phyloP scores from a whole-genome alignment of 2,329 filamentous ascomycete species.

The Alternaria panax region DNA sequence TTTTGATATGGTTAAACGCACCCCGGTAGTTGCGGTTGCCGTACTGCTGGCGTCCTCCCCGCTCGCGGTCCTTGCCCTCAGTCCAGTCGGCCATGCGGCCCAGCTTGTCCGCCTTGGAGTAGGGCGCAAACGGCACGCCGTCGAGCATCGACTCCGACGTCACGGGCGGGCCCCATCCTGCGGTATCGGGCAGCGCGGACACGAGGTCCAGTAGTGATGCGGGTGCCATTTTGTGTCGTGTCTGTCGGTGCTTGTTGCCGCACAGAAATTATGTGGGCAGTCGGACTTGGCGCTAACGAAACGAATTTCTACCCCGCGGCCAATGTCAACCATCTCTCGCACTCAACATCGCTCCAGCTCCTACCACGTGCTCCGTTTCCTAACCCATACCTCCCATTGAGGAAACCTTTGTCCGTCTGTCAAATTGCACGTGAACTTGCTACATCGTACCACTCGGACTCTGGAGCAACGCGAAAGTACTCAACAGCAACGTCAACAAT shows the following conservation, averaged over 20 bases:
- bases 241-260: conserved; percentile 20
- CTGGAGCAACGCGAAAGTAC: no score
- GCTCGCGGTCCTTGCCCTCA: conserved; percentile 81
- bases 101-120: conserved; percentile 98
- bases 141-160: conserved; percentile 88
- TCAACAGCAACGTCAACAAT: no score
- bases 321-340: background rate
- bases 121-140: conserved; percentile 96
- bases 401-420: no score
- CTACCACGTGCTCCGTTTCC: background rate
- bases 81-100: conserved; percentile 99
- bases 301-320: conserved; percentile 24
- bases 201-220: conserved; percentile 58
- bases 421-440: background rate
- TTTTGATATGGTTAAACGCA: conserved; percentile 49
- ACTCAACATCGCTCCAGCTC: background rate
- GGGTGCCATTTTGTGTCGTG: conserved; percentile 53
- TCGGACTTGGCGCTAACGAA: conserved; percentile 26
- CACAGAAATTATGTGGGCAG: conserved; percentile 34
- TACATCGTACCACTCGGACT: background rate
- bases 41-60: conserved; percentile 86
- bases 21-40: conserved; percentile 87
- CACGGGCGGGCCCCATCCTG: conserved; percentile 81
- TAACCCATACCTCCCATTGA: background rate
- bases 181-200: conserved; percentile 54